Conservation (phyloP, 73 alveolate genomes). For the Paramecium caudatum region DNA sequence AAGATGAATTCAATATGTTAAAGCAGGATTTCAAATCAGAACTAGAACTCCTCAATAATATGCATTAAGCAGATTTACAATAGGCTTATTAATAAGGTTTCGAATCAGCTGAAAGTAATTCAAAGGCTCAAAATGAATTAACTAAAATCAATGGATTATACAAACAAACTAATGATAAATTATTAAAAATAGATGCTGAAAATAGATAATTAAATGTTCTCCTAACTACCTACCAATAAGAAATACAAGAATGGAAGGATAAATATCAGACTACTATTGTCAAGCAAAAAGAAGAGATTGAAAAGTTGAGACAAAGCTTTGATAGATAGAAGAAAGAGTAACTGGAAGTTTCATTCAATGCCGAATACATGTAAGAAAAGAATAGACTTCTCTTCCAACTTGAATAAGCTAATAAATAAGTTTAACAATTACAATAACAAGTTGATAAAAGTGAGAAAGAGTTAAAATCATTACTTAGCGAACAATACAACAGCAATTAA, state of each 20-base stretch:
- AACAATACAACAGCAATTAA: not conserved
- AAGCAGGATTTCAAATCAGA: slow-evolving; percentile 27
- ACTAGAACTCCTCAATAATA: slow-evolving; percentile 8
- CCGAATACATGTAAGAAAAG: slow-evolving; percentile 14
- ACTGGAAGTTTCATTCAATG: not conserved
- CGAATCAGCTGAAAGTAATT: not conserved
- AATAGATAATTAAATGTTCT: not conserved
- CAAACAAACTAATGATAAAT: not conserved
- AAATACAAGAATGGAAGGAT: slow-evolving; percentile 47
- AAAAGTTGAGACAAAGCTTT: slow-evolving; percentile 25
- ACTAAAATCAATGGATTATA: not conserved
- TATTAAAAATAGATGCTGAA: not conserved
- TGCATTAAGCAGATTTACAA: not conserved
- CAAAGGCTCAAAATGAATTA: not conserved
- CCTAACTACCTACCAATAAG: not conserved
- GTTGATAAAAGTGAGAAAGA: slow-evolving; percentile 5
- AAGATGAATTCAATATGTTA: slow-evolving; percentile 19
- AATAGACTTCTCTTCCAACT: not conserved
- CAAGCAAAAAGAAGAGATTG: slow-evolving; percentile 18
- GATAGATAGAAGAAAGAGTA: not conserved
- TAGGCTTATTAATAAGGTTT: slow-evolving; percentile 17
- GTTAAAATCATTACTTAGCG: not conserved
- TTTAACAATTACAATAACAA: not conserved
- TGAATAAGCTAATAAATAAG: slow-evolving; percentile 3
- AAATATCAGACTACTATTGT: slow-evolving; percentile 10